Evolutionary conservation across 2,329 filamentous ascomycete species (phyloP).

Genomic region (Coniochaeta ligniaria): DNA sequence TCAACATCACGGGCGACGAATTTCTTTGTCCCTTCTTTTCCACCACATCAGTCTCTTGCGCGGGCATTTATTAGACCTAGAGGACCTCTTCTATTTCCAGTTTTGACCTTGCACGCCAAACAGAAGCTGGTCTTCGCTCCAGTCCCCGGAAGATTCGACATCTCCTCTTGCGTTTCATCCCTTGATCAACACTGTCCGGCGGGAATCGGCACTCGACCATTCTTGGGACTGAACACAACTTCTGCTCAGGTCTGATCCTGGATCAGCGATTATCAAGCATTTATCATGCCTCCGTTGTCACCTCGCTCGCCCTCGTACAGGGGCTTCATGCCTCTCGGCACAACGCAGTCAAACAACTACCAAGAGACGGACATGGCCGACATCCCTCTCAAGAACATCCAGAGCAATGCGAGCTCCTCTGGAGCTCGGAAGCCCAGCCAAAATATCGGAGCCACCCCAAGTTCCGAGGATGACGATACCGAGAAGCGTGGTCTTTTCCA

Average conservation of each 20-base stretch:
- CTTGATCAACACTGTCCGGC: neutral
- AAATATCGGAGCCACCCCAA: conserved; percentile 16
- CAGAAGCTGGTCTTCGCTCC: neutral
- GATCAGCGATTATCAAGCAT: neutral
- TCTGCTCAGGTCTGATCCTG: neutral
- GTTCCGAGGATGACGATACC: conserved; percentile 26
- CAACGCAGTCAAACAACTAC: conserved; percentile 17
- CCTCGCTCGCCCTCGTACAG: conserved; percentile 29
- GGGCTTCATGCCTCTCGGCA: conserved; percentile 38
- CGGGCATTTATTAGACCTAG: neutral
- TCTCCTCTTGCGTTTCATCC: neutral
- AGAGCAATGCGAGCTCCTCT: conserved; percentile 45
- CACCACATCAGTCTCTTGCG: neutral
- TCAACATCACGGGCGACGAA: neutral
- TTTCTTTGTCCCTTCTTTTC: neutral
- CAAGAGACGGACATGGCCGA: conserved; percentile 39
- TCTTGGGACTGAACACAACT: neutral
- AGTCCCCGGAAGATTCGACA: neutral
- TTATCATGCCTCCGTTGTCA: conserved; percentile 6
- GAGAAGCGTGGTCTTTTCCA: conserved; percentile 41
- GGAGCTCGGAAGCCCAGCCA: conserved; percentile 32
- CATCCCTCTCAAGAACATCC: conserved; percentile 50
- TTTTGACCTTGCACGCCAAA: neutral
- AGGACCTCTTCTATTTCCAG: neutral
- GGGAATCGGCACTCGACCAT: neutral